Percentiles rank a stretch among this genome's conserved stretches.
phyloP scores from a whole-genome alignment of 148 eudicot genomes.

The Vaccinium darrowii region DNA sequence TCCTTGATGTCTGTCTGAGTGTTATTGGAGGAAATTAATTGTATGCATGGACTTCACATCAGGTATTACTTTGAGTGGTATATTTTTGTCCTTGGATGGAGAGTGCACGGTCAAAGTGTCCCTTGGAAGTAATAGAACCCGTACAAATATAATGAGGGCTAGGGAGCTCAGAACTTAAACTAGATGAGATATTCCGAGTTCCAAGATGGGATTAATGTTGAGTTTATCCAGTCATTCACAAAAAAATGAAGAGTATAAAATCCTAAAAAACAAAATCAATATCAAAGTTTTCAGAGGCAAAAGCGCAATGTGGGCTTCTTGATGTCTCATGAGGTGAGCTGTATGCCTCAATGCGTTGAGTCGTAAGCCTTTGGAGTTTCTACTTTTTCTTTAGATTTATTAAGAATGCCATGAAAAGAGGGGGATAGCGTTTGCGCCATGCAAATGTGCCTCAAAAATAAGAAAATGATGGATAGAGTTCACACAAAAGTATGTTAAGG shows the following conservation, averaged over 20 bases:
- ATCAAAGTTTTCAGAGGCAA: background rate
- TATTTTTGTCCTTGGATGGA: background rate
- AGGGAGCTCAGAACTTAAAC: background rate
- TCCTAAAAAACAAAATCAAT: background rate
- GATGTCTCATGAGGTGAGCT: too few species aligned
- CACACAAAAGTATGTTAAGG: too few species aligned
- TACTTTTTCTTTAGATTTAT: too few species aligned
- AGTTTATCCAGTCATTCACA: background rate
- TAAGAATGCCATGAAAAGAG: too few species aligned
- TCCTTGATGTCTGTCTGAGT: background rate
- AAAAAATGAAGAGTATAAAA: background rate
- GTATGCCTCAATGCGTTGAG: too few species aligned
- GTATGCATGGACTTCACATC: background rate
- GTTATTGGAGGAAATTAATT: background rate
- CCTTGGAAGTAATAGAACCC: background rate
- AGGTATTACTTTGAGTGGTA: background rate
- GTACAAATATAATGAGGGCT: background rate
- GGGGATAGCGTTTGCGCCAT: too few species aligned
- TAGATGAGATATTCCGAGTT: background rate
- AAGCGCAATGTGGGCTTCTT: too few species aligned
- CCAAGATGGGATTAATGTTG: background rate
- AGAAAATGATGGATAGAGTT: too few species aligned
- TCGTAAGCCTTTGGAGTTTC: too few species aligned
- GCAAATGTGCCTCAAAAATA: too few species aligned
- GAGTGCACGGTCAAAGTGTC: background rate